These are phyloP conservation scores for Thielaviopsis ethacetica DNA, from an alignment of 2,329 filamentous ascomycete species.

Conservation along the genomic window DNA sequence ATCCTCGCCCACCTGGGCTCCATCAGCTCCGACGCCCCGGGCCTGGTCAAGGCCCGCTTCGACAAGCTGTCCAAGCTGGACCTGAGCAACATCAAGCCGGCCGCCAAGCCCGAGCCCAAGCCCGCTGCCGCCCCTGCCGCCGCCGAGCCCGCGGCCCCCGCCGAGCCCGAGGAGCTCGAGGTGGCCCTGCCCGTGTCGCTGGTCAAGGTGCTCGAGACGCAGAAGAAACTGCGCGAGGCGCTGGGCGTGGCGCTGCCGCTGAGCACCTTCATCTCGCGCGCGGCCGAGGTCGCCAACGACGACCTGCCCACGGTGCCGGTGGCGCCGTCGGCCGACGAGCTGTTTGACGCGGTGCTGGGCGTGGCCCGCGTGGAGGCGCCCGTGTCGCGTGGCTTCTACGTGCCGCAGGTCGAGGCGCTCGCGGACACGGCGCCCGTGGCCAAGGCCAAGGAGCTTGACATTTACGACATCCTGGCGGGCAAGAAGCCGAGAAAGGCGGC, in stretches of 20 bases:
- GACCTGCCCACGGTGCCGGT: conserved; percentile 48
- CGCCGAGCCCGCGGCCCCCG: conserved; percentile 23
- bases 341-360: conserved; percentile 81
- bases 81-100: conserved; percentile 85
- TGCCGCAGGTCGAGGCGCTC: conserved; percentile 52
- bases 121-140: conserved; percentile 22
- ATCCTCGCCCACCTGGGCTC: conserved; percentile 76
- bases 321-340: conserved; percentile 55
- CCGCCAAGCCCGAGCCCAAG: conserved; percentile 30
- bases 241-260: conserved; percentile 71
- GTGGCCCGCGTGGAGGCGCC: conserved; percentile 34
- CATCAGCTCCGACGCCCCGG: conserved; percentile 56
- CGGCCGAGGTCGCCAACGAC: conserved; percentile 75
- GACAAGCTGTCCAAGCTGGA: conserved; percentile 70
- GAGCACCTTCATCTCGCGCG: conserved; percentile 72
- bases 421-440: conserved; percentile 27
- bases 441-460: conserved; percentile 36
- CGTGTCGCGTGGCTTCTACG: conserved; percentile 45
- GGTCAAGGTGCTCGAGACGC: conserved; percentile 59
- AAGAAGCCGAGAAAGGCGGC: conserved; percentile 17
- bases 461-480: conserved; percentile 64
- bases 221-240: conserved; percentile 61
- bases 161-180: conserved; percentile 31
- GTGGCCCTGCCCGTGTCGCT: conserved; percentile 66
- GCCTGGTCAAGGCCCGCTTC: conserved; percentile 53